Conservation (phyloP, 75 land plant genomes). For the Sequoia sempervirens region DNA sequence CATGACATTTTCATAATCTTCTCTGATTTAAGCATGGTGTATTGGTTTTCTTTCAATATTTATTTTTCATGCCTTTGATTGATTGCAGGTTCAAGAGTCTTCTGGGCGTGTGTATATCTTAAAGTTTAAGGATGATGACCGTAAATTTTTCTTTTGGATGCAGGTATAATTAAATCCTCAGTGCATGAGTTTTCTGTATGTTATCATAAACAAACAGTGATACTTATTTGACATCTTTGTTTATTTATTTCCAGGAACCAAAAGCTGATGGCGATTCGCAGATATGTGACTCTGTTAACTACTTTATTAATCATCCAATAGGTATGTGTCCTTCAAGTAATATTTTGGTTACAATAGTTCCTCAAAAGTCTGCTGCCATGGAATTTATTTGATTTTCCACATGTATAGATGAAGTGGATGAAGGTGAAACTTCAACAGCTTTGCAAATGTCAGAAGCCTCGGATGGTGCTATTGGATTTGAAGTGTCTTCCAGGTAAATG, state of each 20-base stretch:
- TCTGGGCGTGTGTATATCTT: slow-evolving; percentile 81
- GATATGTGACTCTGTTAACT: slow-evolving; percentile 67
- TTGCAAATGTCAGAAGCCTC: slow-evolving; percentile 38
- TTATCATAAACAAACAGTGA: slow-evolving; percentile 1
- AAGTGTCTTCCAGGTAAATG: slow-evolving; percentile 56
- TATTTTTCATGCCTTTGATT: neutral
- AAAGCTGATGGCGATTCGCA: slow-evolving; percentile 57
- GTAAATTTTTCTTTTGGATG: slow-evolving; percentile 95
- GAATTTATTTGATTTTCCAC: neutral
- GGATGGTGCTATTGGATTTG: slow-evolving; percentile 59
- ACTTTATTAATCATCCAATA: slow-evolving; percentile 60
- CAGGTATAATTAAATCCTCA: slow-evolving; percentile 45
- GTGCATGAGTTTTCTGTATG: slow-evolving; percentile 1
- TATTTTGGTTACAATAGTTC: slow-evolving; percentile 3
- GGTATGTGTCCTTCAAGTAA: slow-evolving; percentile 32
- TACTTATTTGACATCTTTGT: neutral
- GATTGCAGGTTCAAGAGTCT: slow-evolving; percentile 79
- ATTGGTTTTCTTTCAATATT: neutral
- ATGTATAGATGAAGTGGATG: slow-evolving; percentile 45
- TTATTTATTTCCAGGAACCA: slow-evolving; percentile 58
- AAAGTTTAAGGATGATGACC: slow-evolving; percentile 80
- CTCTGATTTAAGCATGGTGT: neutral
- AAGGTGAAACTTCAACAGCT: slow-evolving; percentile 47
- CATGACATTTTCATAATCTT: neutral
- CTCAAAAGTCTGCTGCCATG: neutral